phyloP scores from a whole-genome alignment of 495 filamentous ascomycete species.

The Hyaloscypha hepaticicola region DNA sequence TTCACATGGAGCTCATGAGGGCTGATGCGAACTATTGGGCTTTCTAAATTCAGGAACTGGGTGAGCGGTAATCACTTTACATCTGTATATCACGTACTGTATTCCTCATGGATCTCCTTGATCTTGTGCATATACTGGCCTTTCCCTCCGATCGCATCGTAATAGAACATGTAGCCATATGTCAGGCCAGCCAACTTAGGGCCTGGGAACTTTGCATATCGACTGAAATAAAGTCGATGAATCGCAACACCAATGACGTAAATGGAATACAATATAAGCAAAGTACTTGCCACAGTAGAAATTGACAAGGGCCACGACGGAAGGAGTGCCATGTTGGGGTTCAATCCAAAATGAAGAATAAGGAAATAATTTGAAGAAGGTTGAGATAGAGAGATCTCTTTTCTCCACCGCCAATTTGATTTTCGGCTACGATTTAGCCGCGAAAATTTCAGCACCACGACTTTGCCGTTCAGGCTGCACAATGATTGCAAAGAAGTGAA shows the following conservation, averaged over 20 bases:
- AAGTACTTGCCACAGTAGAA: too few species aligned
- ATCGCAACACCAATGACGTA: slow-evolving; percentile 19
- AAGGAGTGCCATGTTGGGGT: too few species aligned
- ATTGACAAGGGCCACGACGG: too few species aligned
- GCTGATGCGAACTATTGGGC: slow-evolving; percentile 52
- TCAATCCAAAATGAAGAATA: too few species aligned
- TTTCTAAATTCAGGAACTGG: neutral
- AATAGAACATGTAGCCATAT: slow-evolving; percentile 49
- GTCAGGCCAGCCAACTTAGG: slow-evolving; percentile 53
- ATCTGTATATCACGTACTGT: slow-evolving; percentile 34
- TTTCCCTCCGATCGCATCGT: slow-evolving; percentile 36
- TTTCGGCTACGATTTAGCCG: too few species aligned
- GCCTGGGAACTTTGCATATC: slow-evolving; percentile 49
- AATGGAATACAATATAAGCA: neutral
- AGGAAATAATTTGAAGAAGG: too few species aligned
- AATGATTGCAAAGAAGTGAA: too few species aligned
- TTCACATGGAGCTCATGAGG: slow-evolving; percentile 50
- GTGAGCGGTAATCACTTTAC: neutral
- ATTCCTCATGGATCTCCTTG: slow-evolving; percentile 46
- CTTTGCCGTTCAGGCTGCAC: too few species aligned
- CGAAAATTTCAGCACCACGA: too few species aligned
- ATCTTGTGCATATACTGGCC: slow-evolving; percentile 45
- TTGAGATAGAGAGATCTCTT: too few species aligned
- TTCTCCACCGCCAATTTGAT: too few species aligned
- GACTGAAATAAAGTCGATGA: slow-evolving; percentile 52